Base-by-base conservation (phyloP, 1,139 yeast species). In the Lipomyces yarrowii region DNA sequence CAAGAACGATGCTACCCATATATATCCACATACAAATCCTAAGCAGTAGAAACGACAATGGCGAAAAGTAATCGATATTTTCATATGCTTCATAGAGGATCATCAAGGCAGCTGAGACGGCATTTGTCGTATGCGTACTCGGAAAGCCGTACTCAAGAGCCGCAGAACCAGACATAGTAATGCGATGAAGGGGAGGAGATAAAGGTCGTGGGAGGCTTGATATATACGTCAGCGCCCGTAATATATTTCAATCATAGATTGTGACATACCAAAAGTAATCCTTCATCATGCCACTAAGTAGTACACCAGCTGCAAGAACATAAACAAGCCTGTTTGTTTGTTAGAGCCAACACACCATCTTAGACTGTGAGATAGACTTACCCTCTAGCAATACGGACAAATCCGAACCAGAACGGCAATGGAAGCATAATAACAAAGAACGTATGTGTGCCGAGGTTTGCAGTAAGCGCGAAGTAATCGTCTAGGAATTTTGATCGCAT, bases 71-170 rank as follows among this genome's bases (percentile, higher is more conserved):
- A 42, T 60, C 72, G 48, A 62, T 57, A 35, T 69, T 56, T 39
- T 70, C 68, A 39, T 64, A 26, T 1, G 62, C 61, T 23, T 56
- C 37, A 51, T 53, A 70, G 30, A 53, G 60, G 39, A 65, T 63
- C 51, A 51, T 61, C 94, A 0, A 91, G 0, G 73, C 74, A 1
- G 72, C 72, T 2, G 71, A 89, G 0, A 96, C 87, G 2, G 98
- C 97, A 77, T 94, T 94, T 58, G 98, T 96, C 37, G 96, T 84
- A 76, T 94, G 99, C 11, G 96, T 89, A 59, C 92, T 87, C 0
- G 99, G 99, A 73, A 93, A 92, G 3, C 99, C 99, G 76, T 93
- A 94, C 76, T 94, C 99, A 73, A 89, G 87, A 0, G 97, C 86
- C 0, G 98, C 96, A 71, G 91, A 90, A 32, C 90, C 88, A 67